Base-by-base conservation (phyloP, 192 early-diverging fungal genomes). In the Coemansia sp. region DNA sequence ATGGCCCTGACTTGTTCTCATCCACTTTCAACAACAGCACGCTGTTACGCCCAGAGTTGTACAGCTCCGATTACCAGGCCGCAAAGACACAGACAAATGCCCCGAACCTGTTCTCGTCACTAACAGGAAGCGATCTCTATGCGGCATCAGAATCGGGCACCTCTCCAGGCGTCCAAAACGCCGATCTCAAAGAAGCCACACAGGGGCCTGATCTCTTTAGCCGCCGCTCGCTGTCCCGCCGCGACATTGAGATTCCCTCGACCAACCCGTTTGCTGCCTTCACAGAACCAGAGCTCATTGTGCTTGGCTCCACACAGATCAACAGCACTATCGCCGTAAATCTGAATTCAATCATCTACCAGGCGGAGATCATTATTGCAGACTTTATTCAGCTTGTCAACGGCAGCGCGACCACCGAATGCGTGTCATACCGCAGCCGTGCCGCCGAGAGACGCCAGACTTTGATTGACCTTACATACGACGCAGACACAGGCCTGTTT, bases 271-370 rank as follows among this genome's bases (percentile, higher is more conserved):
- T 77, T 40, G 45, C 64, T 1, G 36, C 8, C 27, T 77, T 71
- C 23, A 68, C 64, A 19, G 34, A 56, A 61, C 13, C 45, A 20
- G 44, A 77, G 68, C 69, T 77, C 44, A 55, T 38, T 7, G 57
- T 77, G 11, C 69, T 91, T 37, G 71, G 73, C 9, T 64, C 76
- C 2, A 71, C 87, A 29, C 67, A 82, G 50, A 85, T 87, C 23
- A 70, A 77, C 52, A 60, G 65, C 40, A 79, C 88, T 56, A 63
- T 91, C 23, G 84, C 89, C 11, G 75, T 88, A 42, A 86, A 89
- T 36, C 80, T 91, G 27, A 91, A 91, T 78, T 77, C 86, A 8
- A 78, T 89, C 34, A 70, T 91, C 42, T 91, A 85, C 71, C 74
- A 77, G 36, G 57, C 61, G 19, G 74, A 77, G 44, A 31, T 55